These are phyloP conservation scores for Alliaria petiolata DNA, from an alignment of 345 rosid genomes.

Conservation along the genomic window DNA sequence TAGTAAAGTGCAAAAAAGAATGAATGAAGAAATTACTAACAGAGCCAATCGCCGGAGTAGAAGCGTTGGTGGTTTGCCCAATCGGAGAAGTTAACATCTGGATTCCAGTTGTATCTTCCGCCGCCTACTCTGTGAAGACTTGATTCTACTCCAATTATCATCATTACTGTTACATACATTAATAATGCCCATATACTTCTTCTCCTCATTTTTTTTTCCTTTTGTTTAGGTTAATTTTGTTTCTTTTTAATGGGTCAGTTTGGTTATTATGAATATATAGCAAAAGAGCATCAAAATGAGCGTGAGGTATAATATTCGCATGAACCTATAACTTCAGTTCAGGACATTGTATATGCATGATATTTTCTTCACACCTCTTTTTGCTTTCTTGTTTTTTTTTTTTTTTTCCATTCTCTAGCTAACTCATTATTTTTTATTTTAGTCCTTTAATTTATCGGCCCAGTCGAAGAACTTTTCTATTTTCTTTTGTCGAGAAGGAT, in stretches of 20 bases:
- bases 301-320: conserved; percentile 6
- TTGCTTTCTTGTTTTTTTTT: background rate
- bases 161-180: background rate
- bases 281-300: background rate
- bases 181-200: background rate
- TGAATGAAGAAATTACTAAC: conserved; percentile 25
- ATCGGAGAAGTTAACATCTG: conserved; percentile 43
- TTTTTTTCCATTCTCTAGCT: background rate
- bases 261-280: conserved; percentile 10
- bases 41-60: conserved; percentile 60
- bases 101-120: conserved; percentile 44
- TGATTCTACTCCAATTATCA: conserved; percentile 20
- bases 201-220: background rate
- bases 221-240: background rate
- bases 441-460: background rate
- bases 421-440: background rate
- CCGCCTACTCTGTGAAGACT: conserved; percentile 63
- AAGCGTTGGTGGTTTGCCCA: conserved; percentile 46
- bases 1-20: background rate
- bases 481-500: background rate
- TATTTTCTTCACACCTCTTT: background rate
- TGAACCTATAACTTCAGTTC: conserved; percentile 1
- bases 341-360: conserved; percentile 23
- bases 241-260: background rate
- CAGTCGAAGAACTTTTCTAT: background rate